phyloP scores from a whole-genome alignment of 83 land plant species.

The Isoetes engelmannii region DNA sequence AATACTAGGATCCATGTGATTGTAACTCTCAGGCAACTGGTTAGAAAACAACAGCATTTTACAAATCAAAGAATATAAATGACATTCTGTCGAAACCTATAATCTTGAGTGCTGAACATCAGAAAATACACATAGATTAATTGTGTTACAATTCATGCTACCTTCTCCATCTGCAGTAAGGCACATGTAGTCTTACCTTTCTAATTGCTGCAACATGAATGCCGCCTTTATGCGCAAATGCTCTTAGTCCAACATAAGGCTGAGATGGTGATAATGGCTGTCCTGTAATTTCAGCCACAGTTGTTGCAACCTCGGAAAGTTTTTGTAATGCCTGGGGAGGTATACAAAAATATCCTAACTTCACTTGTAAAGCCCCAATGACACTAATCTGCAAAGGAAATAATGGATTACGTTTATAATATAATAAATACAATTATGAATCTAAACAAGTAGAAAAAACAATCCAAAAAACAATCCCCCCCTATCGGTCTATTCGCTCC shows the following conservation, averaged over 20 bases:
- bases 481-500: too few species aligned
- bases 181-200: conserved; percentile 4
- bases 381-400: conserved; percentile 15
- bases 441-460: too few species aligned
- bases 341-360: conserved; percentile 13
- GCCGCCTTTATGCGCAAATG: conserved; percentile 22
- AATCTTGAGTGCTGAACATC: too few species aligned
- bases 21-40: conserved; percentile 28
- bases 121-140: too few species aligned
- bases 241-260: conserved; percentile 17
- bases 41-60: too few species aligned
- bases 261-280: conserved; percentile 13
- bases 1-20: conserved; percentile 20
- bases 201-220: conserved; percentile 25
- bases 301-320: not conserved
- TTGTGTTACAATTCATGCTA: too few species aligned
- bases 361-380: conserved; percentile 18
- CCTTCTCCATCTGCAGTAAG: not conserved
- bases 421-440: not conserved
- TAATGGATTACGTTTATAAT: not conserved
- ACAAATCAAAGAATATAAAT: not conserved
- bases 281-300: conserved; percentile 18
- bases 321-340: conserved; percentile 13
- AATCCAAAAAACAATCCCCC: too few species aligned
- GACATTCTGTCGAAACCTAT: too few species aligned